Percentiles rank a stretch among this genome's conserved stretches.
phyloP scores from a whole-genome alignment of 2,329 filamentous ascomycete species.

The Domatiomyces globalis region DNA sequence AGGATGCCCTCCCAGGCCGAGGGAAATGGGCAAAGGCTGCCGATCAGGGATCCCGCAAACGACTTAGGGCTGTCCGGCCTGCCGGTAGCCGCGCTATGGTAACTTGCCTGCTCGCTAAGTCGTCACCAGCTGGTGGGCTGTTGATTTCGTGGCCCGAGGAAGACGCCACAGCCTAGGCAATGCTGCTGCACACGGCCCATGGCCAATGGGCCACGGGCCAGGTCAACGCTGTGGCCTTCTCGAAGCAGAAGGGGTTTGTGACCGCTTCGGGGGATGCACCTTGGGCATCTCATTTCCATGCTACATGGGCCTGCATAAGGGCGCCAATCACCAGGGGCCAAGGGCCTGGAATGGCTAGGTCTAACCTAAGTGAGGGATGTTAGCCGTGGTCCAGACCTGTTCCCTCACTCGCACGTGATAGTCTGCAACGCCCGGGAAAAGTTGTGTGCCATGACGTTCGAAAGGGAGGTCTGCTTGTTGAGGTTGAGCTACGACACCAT shows the following conservation, averaged over 20 bases:
- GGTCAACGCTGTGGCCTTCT: background rate
- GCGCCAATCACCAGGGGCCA: background rate
- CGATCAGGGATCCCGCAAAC: background rate
- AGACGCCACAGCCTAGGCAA: background rate
- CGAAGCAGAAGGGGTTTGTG: background rate
- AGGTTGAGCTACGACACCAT: background rate
- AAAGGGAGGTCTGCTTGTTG: background rate
- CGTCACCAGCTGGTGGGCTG: background rate
- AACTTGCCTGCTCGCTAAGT: background rate
- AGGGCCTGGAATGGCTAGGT: background rate
- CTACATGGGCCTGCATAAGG: background rate
- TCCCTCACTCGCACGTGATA: background rate
- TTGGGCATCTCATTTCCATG: background rate
- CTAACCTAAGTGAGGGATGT: background rate
- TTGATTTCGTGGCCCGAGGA: background rate
- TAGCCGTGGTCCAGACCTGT: background rate
- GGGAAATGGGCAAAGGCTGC: background rate
- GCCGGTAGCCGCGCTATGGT: background rate
- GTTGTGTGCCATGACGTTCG: no score
- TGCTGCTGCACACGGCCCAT: background rate
- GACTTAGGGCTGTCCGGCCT: background rate
- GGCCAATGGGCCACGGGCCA: background rate
- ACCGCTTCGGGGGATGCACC: background rate
- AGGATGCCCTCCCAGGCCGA: background rate
- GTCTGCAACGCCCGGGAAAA: background rate